These are phyloP conservation scores for Alternaria triticina DNA, from an alignment of 2,329 filamentous ascomycete species.

Conservation along the genomic window DNA sequence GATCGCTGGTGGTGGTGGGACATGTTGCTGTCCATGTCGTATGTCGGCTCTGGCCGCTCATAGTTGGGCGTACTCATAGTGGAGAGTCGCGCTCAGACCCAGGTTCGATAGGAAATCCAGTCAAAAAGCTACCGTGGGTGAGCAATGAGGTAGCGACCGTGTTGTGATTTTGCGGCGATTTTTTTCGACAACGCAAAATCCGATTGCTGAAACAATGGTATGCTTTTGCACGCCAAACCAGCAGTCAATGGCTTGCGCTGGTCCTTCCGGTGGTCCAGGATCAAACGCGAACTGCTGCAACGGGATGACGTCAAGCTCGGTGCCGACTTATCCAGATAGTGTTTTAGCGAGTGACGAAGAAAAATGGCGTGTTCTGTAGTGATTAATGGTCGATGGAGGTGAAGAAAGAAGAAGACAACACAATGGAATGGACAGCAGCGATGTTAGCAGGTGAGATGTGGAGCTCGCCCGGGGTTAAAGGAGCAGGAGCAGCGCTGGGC, in stretches of 20 bases:
- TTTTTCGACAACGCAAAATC: not conserved
- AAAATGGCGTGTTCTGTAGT: not conserved
- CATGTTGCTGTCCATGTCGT: conserved; percentile 40
- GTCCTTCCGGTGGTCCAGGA: conserved; percentile 1
- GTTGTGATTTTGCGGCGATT: not conserved
- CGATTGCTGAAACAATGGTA: not conserved
- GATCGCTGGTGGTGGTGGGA: conserved; percentile 37
- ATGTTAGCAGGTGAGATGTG: conserved; percentile 14
- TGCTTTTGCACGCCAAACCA: not conserved
- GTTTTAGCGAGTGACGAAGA: conserved; percentile 5
- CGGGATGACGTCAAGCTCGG: conserved; percentile 14
- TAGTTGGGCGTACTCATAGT: conserved; percentile 45
- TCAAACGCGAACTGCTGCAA: not conserved
- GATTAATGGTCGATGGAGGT: not conserved
- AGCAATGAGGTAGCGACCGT: not conserved
- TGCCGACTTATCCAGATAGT: not conserved
- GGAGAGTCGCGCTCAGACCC: conserved; percentile 8
- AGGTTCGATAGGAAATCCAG: not conserved
- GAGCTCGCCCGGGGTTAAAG: conserved; percentile 20
- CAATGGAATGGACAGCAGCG: not conserved
- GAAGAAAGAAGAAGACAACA: not conserved
- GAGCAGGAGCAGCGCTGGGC: conserved; percentile 16
- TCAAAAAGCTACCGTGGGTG: not conserved
- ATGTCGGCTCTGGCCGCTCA: conserved; percentile 47
- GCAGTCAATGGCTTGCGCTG: conserved; percentile 6